Percentiles rank a stretch among this genome's conserved stretches.
phyloP scores from a whole-genome alignment of 1,284 basidiomycete genomes.

The Ceratobasidium sp. region DNA sequence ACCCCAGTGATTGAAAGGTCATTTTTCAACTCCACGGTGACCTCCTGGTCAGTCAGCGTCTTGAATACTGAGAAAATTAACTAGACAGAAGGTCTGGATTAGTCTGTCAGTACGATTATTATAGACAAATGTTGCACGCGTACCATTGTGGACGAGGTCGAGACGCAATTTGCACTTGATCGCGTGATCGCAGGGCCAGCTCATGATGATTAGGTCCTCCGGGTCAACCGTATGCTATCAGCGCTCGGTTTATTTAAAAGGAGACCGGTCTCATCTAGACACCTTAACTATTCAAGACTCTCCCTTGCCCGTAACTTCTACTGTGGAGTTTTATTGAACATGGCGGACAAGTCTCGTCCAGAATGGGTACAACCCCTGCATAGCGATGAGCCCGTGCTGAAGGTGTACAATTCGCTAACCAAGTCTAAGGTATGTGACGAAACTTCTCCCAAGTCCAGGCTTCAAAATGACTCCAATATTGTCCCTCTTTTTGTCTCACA shows the following conservation, averaged over 20 bases:
- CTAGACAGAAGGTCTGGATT: conserved; percentile 60
- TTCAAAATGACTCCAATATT: conserved; percentile 46
- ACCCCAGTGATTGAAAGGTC: conserved; percentile 97
- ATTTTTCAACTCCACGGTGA: conserved; percentile 99
- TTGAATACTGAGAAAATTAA: conserved; percentile 99
- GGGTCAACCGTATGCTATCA: conserved; percentile 31
- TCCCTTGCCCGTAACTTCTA: background rate
- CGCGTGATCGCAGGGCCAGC: conserved; percentile 13
- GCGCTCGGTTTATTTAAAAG: conserved; percentile 19
- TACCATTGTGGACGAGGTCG: conserved; percentile 38
- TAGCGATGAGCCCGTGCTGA: conserved; percentile 66
- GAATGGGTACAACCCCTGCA: conserved; percentile 57
- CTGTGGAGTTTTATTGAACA: conserved; percentile 8
- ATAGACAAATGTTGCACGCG: background rate
- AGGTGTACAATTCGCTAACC: conserved; percentile 95
- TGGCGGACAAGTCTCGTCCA: conserved; percentile 51
- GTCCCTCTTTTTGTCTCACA: conserved; percentile 53
- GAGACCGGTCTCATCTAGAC: conserved; percentile 1
- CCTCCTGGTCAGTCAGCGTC: conserved; percentile 96
- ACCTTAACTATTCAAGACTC: background rate
- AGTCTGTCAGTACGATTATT: conserved; percentile 35
- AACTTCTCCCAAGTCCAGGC: conserved; percentile 11
- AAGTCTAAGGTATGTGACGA: conserved; percentile 78
- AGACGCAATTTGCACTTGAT: conserved; percentile 36
- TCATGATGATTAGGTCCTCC: conserved; percentile 21